Evolutionary conservation across 1,284 basidiomycete species (phyloP).

Genomic region (Kwoniella shivajii): DNA sequence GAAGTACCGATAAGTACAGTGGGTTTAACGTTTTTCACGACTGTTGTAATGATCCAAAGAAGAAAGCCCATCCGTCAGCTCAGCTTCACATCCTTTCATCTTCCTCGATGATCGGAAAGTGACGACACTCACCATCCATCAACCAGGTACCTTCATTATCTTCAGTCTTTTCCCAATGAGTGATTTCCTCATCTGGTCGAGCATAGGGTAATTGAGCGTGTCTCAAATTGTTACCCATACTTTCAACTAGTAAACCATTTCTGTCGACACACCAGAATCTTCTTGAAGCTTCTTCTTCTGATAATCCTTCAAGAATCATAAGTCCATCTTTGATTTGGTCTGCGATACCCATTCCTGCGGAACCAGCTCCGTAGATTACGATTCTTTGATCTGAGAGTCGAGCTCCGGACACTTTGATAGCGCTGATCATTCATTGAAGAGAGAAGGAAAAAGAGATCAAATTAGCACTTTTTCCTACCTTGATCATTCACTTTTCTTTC

Average conservation of each 20-base stretch:
- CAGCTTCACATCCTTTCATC: neutral
- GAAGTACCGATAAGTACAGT: constrained; percentile 84
- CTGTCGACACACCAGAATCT: constrained; percentile 65
- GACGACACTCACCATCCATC: constrained; percentile 47
- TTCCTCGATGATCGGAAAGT: neutral
- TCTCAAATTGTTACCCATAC: constrained; percentile 56
- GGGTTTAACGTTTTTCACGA: constrained; percentile 68
- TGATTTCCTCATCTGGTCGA: constrained; percentile 53
- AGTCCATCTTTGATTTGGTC: constrained; percentile 71
- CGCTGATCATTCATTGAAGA: constrained; percentile 25
- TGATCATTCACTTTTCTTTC: neutral
- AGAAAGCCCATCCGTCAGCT: neutral
- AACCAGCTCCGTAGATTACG: constrained; percentile 77
- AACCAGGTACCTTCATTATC: constrained; percentile 52
- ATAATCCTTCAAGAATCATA: constrained; percentile 63
- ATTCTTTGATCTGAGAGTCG: constrained; percentile 72
- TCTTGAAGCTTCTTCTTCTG: constrained; percentile 64
- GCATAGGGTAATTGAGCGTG: constrained; percentile 54
- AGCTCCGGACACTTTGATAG: constrained; percentile 68
- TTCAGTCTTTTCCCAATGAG: constrained; percentile 49
- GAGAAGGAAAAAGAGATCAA: constrained; percentile 14
- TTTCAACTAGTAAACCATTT: constrained; percentile 54
- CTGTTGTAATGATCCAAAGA: too few species aligned
- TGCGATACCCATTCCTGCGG: constrained; percentile 76
- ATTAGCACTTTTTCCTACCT: too few species aligned